Evolutionary conservation across 2,329 filamentous ascomycete species (phyloP), one percentile per base, ranked within the genome.

Genomic region (Diplodia corticola): DNA sequence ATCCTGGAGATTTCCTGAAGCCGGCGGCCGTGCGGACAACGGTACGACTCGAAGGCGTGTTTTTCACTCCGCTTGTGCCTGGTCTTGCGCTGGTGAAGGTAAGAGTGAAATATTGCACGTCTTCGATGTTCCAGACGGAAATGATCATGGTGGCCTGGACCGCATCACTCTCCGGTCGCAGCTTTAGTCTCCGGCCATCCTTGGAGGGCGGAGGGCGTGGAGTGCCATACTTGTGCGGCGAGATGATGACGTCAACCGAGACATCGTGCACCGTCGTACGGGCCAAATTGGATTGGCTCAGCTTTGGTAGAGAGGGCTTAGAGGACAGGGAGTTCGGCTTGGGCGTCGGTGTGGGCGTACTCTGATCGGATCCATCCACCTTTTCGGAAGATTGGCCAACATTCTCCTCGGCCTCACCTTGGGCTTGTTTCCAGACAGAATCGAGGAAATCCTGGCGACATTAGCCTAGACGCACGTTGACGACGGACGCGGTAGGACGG

Each of bases 121-220:
- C 82, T 49, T 90, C 86, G 46, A 90, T 85, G n/a, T 85, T 81
- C 88, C 90, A 93, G 6, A 91, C 85, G 0, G 88, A 90, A 24
- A 93, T 86, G 54, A 92, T 91, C 88, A 93, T 91, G 69, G 89
- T 89, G 24, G 90, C 88, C 69, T 86, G 86, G 0, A 86, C 76
- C 35, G 82, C 78, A n/a, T 53, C 30, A 24, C 33, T 37, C 30
- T 51, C 54, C 4, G 48, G 55, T n/a, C 40, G 54, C 6, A 53
- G 30, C 33, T 49, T 57, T 9, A 46, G 69, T 68, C 35, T 77
- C 71, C 80, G 28, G 5, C 12, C 33, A n/a, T 66, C 50, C 33
- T 55, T 55, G 5, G 63, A 10, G 5, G 44, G 44, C 5, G 60
- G 15, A 3, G 46, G 48, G 13, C 60, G 49, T 13, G 49, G 60